These are phyloP conservation scores for Hymenoscyphus repandus DNA, from an alignment of 2,329 filamentous ascomycete species.

Conservation along the genomic window DNA sequence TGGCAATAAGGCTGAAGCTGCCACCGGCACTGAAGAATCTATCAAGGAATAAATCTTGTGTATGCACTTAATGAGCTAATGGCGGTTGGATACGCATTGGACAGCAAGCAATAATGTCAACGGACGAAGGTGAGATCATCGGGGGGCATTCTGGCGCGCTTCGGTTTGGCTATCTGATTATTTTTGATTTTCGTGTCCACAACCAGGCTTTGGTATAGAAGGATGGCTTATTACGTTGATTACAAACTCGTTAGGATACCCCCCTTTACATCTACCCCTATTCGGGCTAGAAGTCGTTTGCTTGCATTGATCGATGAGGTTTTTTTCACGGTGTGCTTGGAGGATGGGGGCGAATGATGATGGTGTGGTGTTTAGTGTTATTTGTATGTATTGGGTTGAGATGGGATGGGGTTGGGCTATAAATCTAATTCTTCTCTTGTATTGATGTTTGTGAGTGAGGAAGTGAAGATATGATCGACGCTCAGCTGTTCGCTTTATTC, in stretches of 20 bases:
- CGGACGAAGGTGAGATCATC: background rate
- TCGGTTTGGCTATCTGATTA: background rate
- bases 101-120: background rate
- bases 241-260: conserved; percentile 3
- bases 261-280: background rate
- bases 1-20: conserved; percentile 27
- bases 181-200: background rate
- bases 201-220: background rate
- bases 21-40: conserved; percentile 11
- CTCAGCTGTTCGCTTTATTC: no score
- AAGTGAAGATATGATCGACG: no score
- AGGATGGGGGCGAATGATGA: no score
- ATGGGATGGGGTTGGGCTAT: background rate
- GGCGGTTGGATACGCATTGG: background rate
- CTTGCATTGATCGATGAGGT: background rate
- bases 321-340: background rate
- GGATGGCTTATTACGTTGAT: background rate
- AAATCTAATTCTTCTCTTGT: no score
- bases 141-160: background rate
- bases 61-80: background rate
- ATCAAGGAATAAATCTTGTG: conserved; percentile 18
- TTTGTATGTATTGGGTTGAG: background rate
- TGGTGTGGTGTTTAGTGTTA: background rate
- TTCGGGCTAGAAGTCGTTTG: background rate
- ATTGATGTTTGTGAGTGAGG: no score